phyloP scores from a whole-genome alignment of 2,329 filamentous ascomycete species.

The Colletotrichum caudatum region DNA sequence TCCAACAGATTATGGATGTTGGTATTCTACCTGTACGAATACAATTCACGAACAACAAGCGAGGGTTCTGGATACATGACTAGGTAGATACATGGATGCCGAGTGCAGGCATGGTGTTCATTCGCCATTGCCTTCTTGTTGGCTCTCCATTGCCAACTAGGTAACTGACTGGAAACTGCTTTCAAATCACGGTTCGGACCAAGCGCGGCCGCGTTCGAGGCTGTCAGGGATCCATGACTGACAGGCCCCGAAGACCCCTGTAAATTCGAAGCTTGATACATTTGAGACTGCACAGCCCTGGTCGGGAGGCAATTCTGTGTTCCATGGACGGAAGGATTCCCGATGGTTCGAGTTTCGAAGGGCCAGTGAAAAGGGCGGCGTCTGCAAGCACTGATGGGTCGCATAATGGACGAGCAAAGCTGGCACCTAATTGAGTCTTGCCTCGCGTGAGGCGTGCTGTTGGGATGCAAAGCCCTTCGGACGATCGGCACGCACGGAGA shows the following conservation, averaged over 20 bases:
- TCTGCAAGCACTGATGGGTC: background rate
- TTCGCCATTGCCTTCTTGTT: background rate
- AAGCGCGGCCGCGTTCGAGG: conserved; percentile 14
- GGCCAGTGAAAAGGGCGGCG: background rate
- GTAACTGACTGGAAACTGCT: background rate
- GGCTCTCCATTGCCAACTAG: background rate
- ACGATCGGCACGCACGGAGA: conserved; percentile 24
- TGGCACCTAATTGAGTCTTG: background rate
- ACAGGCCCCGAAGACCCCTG: conserved; percentile 9
- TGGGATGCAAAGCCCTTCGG: background rate
- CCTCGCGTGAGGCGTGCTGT: background rate
- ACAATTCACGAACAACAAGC: background rate
- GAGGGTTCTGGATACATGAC: background rate
- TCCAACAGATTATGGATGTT: background rate
- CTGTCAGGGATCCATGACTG: conserved; percentile 1
- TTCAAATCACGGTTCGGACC: conserved; percentile 13
- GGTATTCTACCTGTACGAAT: background rate
- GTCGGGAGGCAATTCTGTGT: background rate
- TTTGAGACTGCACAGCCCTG: conserved; percentile 24
- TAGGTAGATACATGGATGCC: background rate
- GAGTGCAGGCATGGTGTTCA: background rate
- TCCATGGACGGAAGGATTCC: background rate
- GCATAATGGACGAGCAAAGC: background rate
- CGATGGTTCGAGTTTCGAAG: background rate
- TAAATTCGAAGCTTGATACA: conserved; percentile 24